These are phyloP conservation scores for Bonia amplexicaulis DNA, from an alignment of 176 grass and related monocot genomes.

Conservation along the genomic window DNA sequence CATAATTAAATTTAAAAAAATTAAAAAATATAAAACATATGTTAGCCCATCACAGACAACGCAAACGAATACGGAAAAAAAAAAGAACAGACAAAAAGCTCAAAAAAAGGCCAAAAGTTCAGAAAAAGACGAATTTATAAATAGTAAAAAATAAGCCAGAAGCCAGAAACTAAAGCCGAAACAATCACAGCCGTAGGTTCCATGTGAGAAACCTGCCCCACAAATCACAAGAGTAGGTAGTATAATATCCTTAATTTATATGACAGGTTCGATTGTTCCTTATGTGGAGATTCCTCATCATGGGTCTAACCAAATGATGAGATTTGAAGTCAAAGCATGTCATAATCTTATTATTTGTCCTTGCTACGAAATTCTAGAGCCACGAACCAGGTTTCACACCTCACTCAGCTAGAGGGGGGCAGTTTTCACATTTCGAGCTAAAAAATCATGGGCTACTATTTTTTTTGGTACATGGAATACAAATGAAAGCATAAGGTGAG, in stretches of 20 bases:
- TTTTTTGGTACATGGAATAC: neutral
- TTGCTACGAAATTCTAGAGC: neutral
- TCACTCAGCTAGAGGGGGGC: neutral
- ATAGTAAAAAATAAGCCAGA: too few relatives aligned
- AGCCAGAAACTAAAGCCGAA: too few relatives aligned
- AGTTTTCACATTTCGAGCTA: neutral
- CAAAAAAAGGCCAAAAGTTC: too few relatives aligned
- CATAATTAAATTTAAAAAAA: too few relatives aligned
- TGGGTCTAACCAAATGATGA: neutral
- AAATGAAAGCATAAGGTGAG: neutral
- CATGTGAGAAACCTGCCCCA: neutral
- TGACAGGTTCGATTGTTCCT: neutral
- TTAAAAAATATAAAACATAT: too few relatives aligned
- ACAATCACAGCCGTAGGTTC: too few relatives aligned
- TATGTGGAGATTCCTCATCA: neutral
- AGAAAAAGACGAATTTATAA: too few relatives aligned
- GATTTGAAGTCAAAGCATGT: neutral
- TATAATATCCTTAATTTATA: neutral
- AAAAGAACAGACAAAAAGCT: too few relatives aligned
- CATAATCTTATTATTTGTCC: neutral
- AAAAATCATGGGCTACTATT: neutral
- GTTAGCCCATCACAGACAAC: too few relatives aligned
- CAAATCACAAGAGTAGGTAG: neutral
- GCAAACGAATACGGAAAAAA: too few relatives aligned
- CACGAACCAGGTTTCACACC: neutral